Conservation (phyloP, 202 grass and related monocot genomes). For the Elaeis oleifera region DNA sequence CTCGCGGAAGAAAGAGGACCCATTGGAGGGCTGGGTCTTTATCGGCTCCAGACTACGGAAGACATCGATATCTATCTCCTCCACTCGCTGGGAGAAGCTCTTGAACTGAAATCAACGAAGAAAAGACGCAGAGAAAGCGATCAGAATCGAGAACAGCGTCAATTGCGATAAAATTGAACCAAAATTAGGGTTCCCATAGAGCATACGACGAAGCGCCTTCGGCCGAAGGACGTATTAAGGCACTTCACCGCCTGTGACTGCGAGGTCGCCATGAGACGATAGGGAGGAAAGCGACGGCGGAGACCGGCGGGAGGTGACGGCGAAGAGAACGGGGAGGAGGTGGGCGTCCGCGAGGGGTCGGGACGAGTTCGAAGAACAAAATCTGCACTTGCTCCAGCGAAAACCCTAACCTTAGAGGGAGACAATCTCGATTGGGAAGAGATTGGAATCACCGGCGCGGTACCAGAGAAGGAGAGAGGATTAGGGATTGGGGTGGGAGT, state of each 20-base stretch:
- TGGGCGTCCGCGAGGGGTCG: too few species aligned
- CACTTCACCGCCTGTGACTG: slow-evolving; percentile 57
- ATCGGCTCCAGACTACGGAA: slow-evolving; percentile 58
- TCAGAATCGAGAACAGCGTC: slow-evolving; percentile 4
- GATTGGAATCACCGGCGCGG: too few species aligned
- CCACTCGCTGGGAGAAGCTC: slow-evolving; percentile 68
- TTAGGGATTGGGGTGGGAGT: too few species aligned
- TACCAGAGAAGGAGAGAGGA: too few species aligned
- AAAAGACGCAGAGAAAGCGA: neutral
- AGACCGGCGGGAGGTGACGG: too few species aligned
- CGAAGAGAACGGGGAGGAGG: too few species aligned
- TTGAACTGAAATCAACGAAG: slow-evolving; percentile 54
- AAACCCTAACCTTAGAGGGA: too few species aligned
- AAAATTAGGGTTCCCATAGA: slow-evolving; percentile 4
- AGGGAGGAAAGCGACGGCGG: too few species aligned
- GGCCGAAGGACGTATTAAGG: slow-evolving; percentile 63
- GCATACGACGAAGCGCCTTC: slow-evolving; percentile 74
- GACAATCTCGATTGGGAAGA: too few species aligned
- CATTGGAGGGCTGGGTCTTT: slow-evolving; percentile 59
- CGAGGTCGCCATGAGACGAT: slow-evolving; percentile 45
- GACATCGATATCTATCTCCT: slow-evolving; percentile 80
- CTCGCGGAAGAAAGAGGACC: slow-evolving; percentile 75
- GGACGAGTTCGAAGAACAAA: too few species aligned
- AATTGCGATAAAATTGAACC: neutral
- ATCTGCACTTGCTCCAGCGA: too few species aligned